These are phyloP conservation scores for Rhodotorula kratochvilovae DNA, from an alignment of 768 basidiomycete species.

Conservation along the genomic window DNA sequence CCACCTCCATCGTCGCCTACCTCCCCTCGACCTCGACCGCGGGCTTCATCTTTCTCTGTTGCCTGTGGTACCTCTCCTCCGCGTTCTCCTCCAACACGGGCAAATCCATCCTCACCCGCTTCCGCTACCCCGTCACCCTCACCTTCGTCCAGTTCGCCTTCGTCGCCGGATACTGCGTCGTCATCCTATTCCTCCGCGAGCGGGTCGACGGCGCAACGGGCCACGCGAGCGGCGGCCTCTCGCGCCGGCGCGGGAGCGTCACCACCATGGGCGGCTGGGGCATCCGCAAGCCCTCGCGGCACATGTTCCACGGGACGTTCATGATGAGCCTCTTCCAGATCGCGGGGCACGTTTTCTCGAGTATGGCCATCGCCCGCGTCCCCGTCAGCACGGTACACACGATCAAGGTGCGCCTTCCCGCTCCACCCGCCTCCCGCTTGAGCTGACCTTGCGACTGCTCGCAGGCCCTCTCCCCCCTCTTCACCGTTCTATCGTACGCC, in stretches of 20 bases:
- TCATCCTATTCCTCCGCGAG: constrained; percentile 58
- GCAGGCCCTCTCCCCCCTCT: constrained; percentile 90
- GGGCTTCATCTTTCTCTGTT: constrained; percentile 73
- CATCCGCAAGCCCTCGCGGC: constrained; percentile 59
- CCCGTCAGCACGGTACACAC: constrained; percentile 98
- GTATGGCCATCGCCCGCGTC: constrained; percentile 92
- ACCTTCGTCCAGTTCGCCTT: constrained; percentile 98
- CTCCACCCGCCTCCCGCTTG: too few species aligned
- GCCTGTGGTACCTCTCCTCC: constrained; percentile 87
- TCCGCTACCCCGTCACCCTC: constrained; percentile 88
- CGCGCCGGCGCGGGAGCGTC: constrained; percentile 17
- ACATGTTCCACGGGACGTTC: constrained; percentile 71
- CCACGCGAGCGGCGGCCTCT: constrained; percentile 3
- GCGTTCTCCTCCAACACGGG: constrained; percentile 95
- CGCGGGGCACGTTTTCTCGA: constrained; percentile 94
- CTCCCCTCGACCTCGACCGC: constrained; percentile 23
- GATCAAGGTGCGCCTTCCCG: constrained; percentile 76
- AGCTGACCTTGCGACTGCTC: constrained; percentile 7
- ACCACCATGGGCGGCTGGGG: constrained; percentile 44
- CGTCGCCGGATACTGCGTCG: constrained; percentile 75
- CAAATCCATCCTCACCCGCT: constrained; percentile 86
- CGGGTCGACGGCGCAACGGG: neutral
- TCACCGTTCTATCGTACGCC: constrained; percentile 94
- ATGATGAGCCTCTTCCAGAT: constrained; percentile 99
- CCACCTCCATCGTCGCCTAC: neutral